Evolutionary conservation across 73 alveolate species (phyloP), one percentile per base, ranked within the genome.

Genomic region (Paramecium tetraurelia): DNA sequence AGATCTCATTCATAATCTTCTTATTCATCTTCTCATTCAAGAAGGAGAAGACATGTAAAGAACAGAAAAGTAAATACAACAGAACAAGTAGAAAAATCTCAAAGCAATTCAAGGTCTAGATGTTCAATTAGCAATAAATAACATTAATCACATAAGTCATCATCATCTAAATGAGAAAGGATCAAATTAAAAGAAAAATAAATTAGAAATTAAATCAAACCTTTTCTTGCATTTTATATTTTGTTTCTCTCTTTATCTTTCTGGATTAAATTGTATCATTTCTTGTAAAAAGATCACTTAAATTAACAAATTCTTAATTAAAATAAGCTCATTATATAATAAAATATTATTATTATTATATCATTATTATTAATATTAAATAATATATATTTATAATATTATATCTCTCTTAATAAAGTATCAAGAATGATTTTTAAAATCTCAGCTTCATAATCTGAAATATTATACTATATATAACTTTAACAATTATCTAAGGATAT

Each of bases 1-100:
- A 77, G 53, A 8, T 50, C 84, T 63, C 40, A 20, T 12, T 77
- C 89, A 12, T 77, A 40, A 20, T 46, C 89, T 7, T 77, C 89
- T 9, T 77, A 77, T 43, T 77, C 89, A 21, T 77, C 89, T 36
- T 77, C 89, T 21, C 44, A 59, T 18, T 77, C 89, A 36, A 40
- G 75, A 43, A 77, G 71, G 10, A 38, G 89, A 46, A 38, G 89
- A 41, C 24, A 77, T 40, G 5, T n/a, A 41, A 77, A 59, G 22
- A 59, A n/a, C n/a, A 59, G 50, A 46, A 33, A 24, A 77, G 48
- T n/a, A 31, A 53, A 21, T 77, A 40, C 40, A 77, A 72, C 14
- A 77, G 86, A 71, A 71, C 59, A 29, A 24, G 46, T 29, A 59
- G 83, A 59, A 59, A 50, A 33, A 50, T 50, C 68, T 16, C 68